phyloP scores from a whole-genome alignment of 2,329 filamentous ascomycete species.

The Parafenestella ontariensis region DNA sequence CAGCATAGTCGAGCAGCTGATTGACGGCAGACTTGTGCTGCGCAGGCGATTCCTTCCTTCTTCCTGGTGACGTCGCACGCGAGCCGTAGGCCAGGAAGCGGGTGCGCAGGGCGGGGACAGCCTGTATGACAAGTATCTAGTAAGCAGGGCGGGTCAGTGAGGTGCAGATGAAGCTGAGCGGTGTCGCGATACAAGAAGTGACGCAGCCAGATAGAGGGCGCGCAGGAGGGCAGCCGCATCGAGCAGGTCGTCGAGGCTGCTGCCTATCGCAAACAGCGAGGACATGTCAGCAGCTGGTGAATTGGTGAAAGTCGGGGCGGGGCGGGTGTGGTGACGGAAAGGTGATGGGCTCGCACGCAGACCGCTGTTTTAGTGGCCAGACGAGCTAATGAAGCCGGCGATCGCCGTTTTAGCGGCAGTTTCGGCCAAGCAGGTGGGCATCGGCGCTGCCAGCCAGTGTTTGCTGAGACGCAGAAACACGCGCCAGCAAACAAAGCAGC shows the following conservation, averaged over 20 bases:
- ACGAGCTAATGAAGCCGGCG: conserved; percentile 8
- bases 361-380: conserved; percentile 1
- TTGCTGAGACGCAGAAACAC: conserved; percentile 4
- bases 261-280: conserved; percentile 3
- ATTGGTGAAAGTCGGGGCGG: conserved; percentile 1
- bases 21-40: conserved; percentile 16
- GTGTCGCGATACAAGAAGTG: conserved; percentile 50
- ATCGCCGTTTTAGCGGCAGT: conserved; percentile 9
- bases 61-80: conserved; percentile 48
- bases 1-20: conserved; percentile 58
- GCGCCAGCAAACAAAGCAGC: background rate
- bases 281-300: conserved; percentile 4
- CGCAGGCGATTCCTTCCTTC: conserved; percentile 2
- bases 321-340: conserved; percentile 18
- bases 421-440: background rate
- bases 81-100: conserved; percentile 69
- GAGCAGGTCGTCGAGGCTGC: conserved; percentile 13
- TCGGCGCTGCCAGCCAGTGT: background rate
- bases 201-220: conserved; percentile 47
- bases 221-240: conserved; percentile 38
- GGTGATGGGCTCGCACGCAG: conserved; percentile 14
- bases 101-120: conserved; percentile 57
- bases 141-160: conserved; percentile 39
- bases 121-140: conserved; percentile 60
- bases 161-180: conserved; percentile 20